Base-by-base conservation (phyloP, 345 rosid genomes). In the Sapria himalayana region DNA sequence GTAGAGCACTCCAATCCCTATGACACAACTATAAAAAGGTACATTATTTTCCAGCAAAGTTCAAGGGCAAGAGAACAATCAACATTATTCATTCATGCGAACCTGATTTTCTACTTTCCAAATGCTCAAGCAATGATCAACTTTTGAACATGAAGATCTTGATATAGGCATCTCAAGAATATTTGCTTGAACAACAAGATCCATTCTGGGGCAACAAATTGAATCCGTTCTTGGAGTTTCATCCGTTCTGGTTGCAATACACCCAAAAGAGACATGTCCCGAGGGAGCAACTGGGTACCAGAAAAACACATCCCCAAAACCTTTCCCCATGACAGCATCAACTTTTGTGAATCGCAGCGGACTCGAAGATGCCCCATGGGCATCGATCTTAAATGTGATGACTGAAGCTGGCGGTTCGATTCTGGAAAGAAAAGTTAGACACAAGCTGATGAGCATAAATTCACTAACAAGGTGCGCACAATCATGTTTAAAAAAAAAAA, bases 61-160 rank as follows among this genome's bases (percentile, higher is more conserved):
- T n/a, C n/a, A n/a, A n/a, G n/a, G n/a, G n/a, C n/a, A n/a, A n/a
- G n/a, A n/a, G n/a, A n/a, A n/a, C n/a, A n/a, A n/a, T n/a, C n/a
- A n/a, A n/a, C n/a, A n/a, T n/a, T n/a, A n/a, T n/a, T n/a, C 33
- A 33, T 39, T 24, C 25, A 49, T 33, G 23, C 49, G n/a, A 57
- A 89, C 98, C 98, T 82, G 98, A 69, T 89, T 89, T 56, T 76
- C 91, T 57, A 89, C 81, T 67, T 71, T 89, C 98, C 98, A 89
- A 57, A 89, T 61, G 68, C 94, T 79, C 98, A 94, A 89, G 68
- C 77, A 65, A 38, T 79, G 93, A 47, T 76, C 71, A 34, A 70
- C 61, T 69, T 67, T 82, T 42, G 91, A 65, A 56, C 71, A 72
- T 19, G 72, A 69, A 35, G 91, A 78, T 69, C 84, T 82, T 16